Conservation (phyloP, 2,329 filamentous ascomycete species). For the Diaporthe vaccinii region DNA sequence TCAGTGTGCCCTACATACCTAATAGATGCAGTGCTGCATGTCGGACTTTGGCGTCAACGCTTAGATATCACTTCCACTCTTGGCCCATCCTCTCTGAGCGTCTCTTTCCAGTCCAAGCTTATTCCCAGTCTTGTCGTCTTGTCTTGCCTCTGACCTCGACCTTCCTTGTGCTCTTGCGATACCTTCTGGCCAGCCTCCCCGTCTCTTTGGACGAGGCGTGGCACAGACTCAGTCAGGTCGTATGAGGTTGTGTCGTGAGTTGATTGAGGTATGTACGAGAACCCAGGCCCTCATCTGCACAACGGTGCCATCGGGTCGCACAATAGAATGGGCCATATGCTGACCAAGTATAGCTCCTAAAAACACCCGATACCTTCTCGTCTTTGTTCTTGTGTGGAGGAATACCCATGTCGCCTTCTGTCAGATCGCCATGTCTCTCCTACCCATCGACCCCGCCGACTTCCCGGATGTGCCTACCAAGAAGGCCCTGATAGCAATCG, state of each 20-base stretch:
- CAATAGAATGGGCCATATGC: conserved; percentile 22
- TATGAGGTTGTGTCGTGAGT: conserved; percentile 15
- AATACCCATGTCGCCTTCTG: conserved; percentile 31
- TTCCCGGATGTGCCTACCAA: conserved; percentile 71
- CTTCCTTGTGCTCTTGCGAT: neutral
- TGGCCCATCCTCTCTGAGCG: neutral
- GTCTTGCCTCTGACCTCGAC: neutral
- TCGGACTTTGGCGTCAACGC: conserved; percentile 2
- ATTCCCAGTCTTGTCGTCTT: neutral
- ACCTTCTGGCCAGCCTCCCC: neutral
- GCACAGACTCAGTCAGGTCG: neutral
- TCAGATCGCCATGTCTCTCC: conserved; percentile 52
- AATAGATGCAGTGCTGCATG: neutral
- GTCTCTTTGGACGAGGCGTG: neutral
- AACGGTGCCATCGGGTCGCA: conserved; percentile 4
- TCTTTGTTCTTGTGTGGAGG: conserved; percentile 19
- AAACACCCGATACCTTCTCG: conserved; percentile 13
- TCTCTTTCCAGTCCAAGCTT: neutral
- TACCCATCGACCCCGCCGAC: conserved; percentile 68
- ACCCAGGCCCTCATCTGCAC: conserved; percentile 15
- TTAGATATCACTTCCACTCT: neutral
- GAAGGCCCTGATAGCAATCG: conserved; percentile 83
- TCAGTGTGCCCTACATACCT: conserved; percentile 10
- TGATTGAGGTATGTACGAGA: conserved; percentile 26
- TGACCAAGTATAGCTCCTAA: conserved; percentile 21